phyloP scores from a whole-genome alignment of 305 asterid genomes.

The Fraxinus latifolia region DNA sequence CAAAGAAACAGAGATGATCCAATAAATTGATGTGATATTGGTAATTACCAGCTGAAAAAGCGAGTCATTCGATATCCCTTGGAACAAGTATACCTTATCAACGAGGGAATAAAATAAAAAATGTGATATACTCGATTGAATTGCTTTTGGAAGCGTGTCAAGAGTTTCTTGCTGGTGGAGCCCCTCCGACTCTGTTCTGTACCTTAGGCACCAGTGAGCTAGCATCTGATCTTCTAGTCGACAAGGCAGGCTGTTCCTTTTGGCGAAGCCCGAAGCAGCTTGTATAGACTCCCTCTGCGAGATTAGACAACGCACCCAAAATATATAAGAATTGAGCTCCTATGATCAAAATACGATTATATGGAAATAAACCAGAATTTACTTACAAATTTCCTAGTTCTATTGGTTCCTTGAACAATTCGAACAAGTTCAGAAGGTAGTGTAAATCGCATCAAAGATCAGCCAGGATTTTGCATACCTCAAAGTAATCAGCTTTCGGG shows the following conservation, averaged over 20 bases:
- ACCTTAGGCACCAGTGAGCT: constrained; percentile 61
- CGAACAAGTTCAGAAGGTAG: constrained; percentile 52
- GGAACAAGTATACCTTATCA: constrained; percentile 80
- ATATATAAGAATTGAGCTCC: not conserved
- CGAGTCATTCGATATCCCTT: constrained; percentile 72
- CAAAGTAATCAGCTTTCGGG: constrained; percentile 40
- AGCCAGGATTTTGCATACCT: constrained; percentile 49
- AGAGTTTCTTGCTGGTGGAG: constrained; percentile 70
- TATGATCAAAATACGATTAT: not conserved
- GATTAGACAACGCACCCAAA: not conserved
- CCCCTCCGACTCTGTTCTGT: constrained; percentile 66
- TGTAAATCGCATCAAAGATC: constrained; percentile 45
- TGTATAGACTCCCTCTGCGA: constrained; percentile 53
- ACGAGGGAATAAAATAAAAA: constrained; percentile 63
- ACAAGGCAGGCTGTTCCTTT: constrained; percentile 49
- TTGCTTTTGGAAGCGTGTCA: constrained; percentile 80
- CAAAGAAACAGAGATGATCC: not conserved
- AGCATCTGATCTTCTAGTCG: constrained; percentile 61
- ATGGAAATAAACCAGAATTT: not conserved
- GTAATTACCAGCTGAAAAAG: constrained; percentile 75
- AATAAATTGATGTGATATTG: not conserved
- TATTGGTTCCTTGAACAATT: constrained; percentile 52
- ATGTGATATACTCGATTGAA: constrained; percentile 66
- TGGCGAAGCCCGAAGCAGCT: constrained; percentile 53
- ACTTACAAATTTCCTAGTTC: constrained; percentile 51